Base-by-base conservation (phyloP, 352 stramenopile species). In the Pythium dissotocum region DNA sequence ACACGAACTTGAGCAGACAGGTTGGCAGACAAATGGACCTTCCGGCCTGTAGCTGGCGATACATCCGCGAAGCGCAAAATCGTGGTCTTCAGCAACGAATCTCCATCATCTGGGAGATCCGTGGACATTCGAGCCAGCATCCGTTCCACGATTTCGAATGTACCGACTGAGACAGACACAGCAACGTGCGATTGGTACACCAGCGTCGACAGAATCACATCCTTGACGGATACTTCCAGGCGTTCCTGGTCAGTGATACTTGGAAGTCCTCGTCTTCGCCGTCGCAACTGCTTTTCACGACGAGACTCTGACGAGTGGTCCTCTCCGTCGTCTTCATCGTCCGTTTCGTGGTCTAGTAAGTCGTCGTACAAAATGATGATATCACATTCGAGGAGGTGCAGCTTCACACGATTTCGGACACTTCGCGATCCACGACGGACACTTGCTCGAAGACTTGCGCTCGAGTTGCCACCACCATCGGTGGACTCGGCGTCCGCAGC, bases 331-430 rank as follows among this genome's bases (percentile, higher is more conserved):
- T 76, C 71, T 33, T 79, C 53, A 14, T 68, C 60, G 10, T 72
- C 70, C 16, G 77, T 71, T 32, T 78, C 77, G 38, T 79, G 72
- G 52, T 92, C 81, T 1, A 74, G 77, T 21, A 94, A 66, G 58
- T 96, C 87, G 61, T 96, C 86, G 57, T 96, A 96, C 30, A 96
- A 63, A 53, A 96, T 61, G 26, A 91, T 68, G 35, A 89, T 72
- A 4, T 91, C 71, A 35, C 86, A 91, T 53, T 94, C 79, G 12
- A 94, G 75, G 28, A 96, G 63, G 66, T 95, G 87, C 5, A 94
- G 16, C 65, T 96, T 96, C 28, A 93, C 62, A 14, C 85, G 78
- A 21, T 73, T 90, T 9, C 76, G 71, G 4, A 94, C 75, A 61
- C 76, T 78, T 33, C 80, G 72, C 6, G 70, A 55, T 61, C 71